A percentile compares a stretch with the other conserved stretches of the same genome.
Evolutionary conservation across 148 eudicot species (phyloP).

Genomic region (Rhododendron ferrugineum): DNA sequence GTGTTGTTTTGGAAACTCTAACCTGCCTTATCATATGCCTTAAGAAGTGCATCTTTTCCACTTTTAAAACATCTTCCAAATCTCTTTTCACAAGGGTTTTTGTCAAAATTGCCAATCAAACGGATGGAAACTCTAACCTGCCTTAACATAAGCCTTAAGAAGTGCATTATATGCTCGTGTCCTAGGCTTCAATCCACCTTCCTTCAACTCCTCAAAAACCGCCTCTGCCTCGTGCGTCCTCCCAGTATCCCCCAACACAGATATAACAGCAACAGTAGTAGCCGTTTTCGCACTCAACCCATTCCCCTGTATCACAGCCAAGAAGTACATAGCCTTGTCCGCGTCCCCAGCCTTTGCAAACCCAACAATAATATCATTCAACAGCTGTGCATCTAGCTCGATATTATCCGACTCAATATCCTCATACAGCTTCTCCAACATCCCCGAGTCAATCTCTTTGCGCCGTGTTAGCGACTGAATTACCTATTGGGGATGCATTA

Average conservation of each 20-base stretch:
- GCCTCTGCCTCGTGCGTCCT: slow-evolving; percentile 91
- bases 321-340: slow-evolving; percentile 57
- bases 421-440: slow-evolving; percentile 51
- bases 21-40: slow-evolving; percentile 64
- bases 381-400: slow-evolving; percentile 69
- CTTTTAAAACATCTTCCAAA: background rate
- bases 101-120: background rate
- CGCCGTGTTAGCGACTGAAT: slow-evolving; percentile 61
- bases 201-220: slow-evolving; percentile 88
- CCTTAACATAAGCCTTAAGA: slow-evolving; percentile 75
- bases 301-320: slow-evolving; percentile 62
- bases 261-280: slow-evolving; percentile 54
- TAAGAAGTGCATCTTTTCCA: slow-evolving; percentile 56
- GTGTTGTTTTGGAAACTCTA: background rate
- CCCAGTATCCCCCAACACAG: slow-evolving; percentile 62
- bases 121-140: slow-evolving; percentile 4
- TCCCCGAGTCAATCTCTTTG: slow-evolving; percentile 41
- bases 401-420: slow-evolving; percentile 60
- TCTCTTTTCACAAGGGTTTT: background rate
- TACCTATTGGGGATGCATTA: slow-evolving; percentile 9
- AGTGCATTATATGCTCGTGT: slow-evolving; percentile 93
- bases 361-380: slow-evolving; percentile 79
- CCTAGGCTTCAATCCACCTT: slow-evolving; percentile 76
- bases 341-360: slow-evolving; percentile 77
- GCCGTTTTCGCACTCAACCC: slow-evolving; percentile 70